Percentiles rank a stretch among this genome's conserved stretches.
These are phyloP conservation scores for Fistulifera pelliculosa DNA, from an alignment of 108 stramenopile species.

Conservation along the genomic window DNA sequence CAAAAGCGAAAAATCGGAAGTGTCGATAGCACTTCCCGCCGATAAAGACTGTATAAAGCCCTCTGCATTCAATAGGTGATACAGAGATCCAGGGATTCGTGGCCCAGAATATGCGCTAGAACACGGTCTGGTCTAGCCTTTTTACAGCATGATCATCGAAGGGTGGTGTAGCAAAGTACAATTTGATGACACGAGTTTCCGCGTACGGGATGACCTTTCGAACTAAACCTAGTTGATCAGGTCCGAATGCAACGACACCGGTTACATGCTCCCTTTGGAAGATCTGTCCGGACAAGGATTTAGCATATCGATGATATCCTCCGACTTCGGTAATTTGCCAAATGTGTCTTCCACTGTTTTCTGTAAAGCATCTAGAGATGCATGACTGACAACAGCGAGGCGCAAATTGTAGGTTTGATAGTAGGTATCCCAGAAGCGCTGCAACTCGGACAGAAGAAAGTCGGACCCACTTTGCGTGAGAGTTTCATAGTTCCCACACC, in stretches of 20 bases:
- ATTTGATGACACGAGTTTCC: constrained; percentile 71
- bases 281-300: constrained; percentile 27
- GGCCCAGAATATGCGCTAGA: constrained; percentile 89
- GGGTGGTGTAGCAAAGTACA: constrained; percentile 87
- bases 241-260: constrained; percentile 53
- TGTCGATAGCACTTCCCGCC: constrained; percentile 63
- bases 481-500: constrained; percentile 92
- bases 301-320: constrained; percentile 33
- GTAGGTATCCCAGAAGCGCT: constrained; percentile 59
- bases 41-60: constrained; percentile 68
- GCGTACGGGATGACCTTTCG: constrained; percentile 81
- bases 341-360: constrained; percentile 64
- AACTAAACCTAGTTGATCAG: constrained; percentile 52
- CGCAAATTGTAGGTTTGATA: constrained; percentile 85
- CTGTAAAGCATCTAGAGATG: constrained; percentile 76
- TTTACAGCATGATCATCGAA: constrained; percentile 60
- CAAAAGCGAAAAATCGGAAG: constrained; percentile 69
- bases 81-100: constrained; percentile 92
- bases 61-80: constrained; percentile 60
- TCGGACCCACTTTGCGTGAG: constrained; percentile 41
- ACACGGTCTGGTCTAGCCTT: constrained; percentile 71
- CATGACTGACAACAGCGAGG: constrained; percentile 80
- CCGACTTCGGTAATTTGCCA: constrained; percentile 40
- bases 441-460: constrained; percentile 49
- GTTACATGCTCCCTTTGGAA: constrained; percentile 72